A percentile compares a stretch with the other conserved stretches of the same genome.
Conservation (phyloP, 1,284 basidiomycete species). For the Tilletia indica region DNA sequence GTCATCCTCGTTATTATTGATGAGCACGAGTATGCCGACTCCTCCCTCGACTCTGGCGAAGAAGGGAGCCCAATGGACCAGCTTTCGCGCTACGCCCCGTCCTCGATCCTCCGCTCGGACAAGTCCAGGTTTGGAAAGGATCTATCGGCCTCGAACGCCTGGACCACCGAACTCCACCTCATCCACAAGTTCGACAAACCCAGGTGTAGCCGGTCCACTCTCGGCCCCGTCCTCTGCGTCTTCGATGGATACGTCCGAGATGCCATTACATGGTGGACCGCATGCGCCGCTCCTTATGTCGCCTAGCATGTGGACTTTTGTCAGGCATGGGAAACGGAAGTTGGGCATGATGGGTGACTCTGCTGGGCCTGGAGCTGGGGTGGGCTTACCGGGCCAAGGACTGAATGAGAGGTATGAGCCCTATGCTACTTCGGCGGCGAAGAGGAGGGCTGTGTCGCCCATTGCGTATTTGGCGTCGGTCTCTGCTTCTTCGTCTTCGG, state of each 20-base stretch:
- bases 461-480: constrained; percentile 19
- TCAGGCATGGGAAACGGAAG: constrained; percentile 28
- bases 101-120: constrained; percentile 27
- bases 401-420: constrained; percentile 36
- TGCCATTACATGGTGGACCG: background rate
- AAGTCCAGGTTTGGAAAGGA: constrained; percentile 4
- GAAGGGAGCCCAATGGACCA: constrained; percentile 35
- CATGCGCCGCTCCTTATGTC: background rate
- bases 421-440: constrained; percentile 27
- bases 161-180: background rate
- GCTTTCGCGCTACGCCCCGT: constrained; percentile 29
- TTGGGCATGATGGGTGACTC: constrained; percentile 18
- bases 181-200: background rate
- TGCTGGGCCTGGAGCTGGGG: too few species aligned
- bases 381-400: constrained; percentile 11
- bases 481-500: background rate
- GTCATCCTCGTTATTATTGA: constrained; percentile 30
- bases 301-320: constrained; percentile 12
- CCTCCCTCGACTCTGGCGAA: constrained; percentile 27
- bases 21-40: constrained; percentile 29
- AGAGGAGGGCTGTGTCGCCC: constrained; percentile 39
- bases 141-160: constrained; percentile 11
- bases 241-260: background rate
- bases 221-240: background rate
- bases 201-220: background rate